Base-by-base conservation (phyloP, 371 early-diverging fungal species). In the Mortierella polycephala region DNA sequence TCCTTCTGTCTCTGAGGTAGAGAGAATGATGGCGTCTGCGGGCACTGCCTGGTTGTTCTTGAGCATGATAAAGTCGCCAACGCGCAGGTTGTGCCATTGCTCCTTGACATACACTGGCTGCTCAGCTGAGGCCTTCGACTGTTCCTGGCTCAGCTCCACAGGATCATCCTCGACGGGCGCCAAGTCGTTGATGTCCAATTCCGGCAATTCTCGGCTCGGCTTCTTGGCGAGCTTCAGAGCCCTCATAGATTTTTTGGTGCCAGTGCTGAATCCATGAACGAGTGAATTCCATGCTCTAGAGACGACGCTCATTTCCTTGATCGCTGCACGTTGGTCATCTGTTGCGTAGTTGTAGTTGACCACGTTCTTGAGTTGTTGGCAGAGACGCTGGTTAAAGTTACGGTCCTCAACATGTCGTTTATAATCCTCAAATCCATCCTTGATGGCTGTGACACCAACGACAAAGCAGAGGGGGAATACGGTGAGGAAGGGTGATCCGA, bases 391-490 rank as follows among this genome's bases (percentile, higher is more conserved):
- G 84, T 99, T 99, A 57, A 94, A 93, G 56, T 88, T 86, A 10
- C 89, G 85, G 81, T 99, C 99, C 5, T 94, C 87, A 62, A 92
- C 86, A 76, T 97, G 98, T 23, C 99, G 91, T 67, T 94, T 93
- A 77, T 91, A 94, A 83, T 99, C 99, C 83, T 99, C 99, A 57
- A 99, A 87, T 7, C 89, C 99, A 81, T 99, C 99, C 83, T 99
- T 99, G 67, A 95, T 70, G 14, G 96, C 98, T 0, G 97, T 96
- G 53, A 96, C 91, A 18, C 85, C 84, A 20, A 99, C 88, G 7
- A 99, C 97, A 20, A 93, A 84, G 50, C 92, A 80, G 64, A 99
- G 91, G 2, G 99, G 99, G 6, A 96, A 85, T 1, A 95, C 87
- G 0, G 98, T 94, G 55, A 99, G 82, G 51, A 87, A 84, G 60